Conservation (phyloP, 768 basidiomycete genomes). For the Trametes cinnabarina region DNA sequence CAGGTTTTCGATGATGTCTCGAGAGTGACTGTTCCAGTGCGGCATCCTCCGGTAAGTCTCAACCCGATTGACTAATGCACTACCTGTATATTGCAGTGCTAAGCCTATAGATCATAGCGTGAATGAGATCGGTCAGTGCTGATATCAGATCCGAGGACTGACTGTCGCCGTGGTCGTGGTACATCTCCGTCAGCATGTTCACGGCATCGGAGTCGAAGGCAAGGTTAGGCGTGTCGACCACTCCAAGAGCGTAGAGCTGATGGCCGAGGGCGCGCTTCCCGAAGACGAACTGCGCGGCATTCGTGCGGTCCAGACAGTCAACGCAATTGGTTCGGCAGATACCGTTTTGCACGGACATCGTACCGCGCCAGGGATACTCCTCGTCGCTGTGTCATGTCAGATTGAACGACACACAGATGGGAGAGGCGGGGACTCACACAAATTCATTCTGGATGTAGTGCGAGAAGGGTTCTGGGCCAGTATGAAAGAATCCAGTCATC, state of each 20-base stretch:
- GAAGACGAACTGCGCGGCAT: slow-evolving; percentile 95
- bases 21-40: slow-evolving; percentile 96
- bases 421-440: slow-evolving; percentile 28
- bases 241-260: slow-evolving; percentile 91
- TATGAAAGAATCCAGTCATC: slow-evolving; percentile 93
- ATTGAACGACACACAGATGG: not conserved
- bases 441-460: slow-evolving; percentile 54
- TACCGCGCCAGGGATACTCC: slow-evolving; percentile 52
- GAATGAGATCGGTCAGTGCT: not conserved
- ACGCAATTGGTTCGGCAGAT: slow-evolving; percentile 95
- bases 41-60: slow-evolving; percentile 95
- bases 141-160: no score
- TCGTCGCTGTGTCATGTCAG: slow-evolving; percentile 2
- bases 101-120: slow-evolving; percentile 53
- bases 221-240: slow-evolving; percentile 81
- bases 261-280: slow-evolving; percentile 93
- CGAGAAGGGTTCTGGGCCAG: slow-evolving; percentile 81
- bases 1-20: slow-evolving; percentile 95
- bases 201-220: slow-evolving; percentile 93
- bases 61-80: slow-evolving; percentile 91
- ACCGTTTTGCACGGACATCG: slow-evolving; percentile 85
- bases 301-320: slow-evolving; percentile 94
- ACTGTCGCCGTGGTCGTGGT: slow-evolving; percentile 97
- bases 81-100: slow-evolving; percentile 95
- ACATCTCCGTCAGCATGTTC: slow-evolving; percentile 98